Evolutionary conservation across 345 rosid species (phyloP).

Genomic region (Toxicodendron radicans): DNA sequence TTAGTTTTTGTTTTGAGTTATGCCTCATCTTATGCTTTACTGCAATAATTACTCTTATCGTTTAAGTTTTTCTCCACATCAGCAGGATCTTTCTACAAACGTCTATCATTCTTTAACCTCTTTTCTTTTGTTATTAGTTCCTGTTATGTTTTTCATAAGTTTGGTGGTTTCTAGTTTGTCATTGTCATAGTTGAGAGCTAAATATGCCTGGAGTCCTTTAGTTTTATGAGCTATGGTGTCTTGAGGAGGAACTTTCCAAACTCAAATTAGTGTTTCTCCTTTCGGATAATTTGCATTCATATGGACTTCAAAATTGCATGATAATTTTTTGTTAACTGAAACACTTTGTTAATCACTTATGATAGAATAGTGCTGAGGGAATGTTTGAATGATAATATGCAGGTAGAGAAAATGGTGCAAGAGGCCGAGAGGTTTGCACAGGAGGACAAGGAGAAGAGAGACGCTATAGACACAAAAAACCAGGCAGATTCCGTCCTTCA

Average conservation of each 20-base stretch:
- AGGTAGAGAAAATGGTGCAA: constrained; percentile 83
- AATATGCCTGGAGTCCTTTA: not conserved
- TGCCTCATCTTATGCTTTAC: not conserved
- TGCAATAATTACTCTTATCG: not conserved
- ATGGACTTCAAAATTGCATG: not conserved
- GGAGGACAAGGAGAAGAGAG: constrained; percentile 93
- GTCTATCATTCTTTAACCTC: too few relatives aligned
- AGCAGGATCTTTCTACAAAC: too few relatives aligned
- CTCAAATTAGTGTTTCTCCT: too few relatives aligned
- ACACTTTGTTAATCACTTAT: not conserved
- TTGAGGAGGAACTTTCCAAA: too few relatives aligned
- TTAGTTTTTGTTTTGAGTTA: not conserved
- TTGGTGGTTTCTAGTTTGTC: too few relatives aligned
- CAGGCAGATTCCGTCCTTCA: constrained; percentile 86
- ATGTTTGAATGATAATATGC: constrained; percentile 15
- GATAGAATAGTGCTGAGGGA: not conserved
- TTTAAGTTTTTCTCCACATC: too few relatives aligned
- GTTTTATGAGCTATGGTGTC: too few relatives aligned
- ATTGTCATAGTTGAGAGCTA: not conserved
- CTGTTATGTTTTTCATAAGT: not conserved
- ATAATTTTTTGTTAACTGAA: not conserved
- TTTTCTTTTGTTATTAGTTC: not conserved
- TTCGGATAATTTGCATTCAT: not conserved
- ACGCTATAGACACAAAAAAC: constrained; percentile 89
- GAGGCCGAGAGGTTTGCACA: constrained; percentile 82